Percentiles rank a stretch among this genome's conserved stretches.
These are phyloP conservation scores for Heterobasidion parviporum DNA, from an alignment of 1,284 basidiomycete genomes.

Conservation along the genomic window DNA sequence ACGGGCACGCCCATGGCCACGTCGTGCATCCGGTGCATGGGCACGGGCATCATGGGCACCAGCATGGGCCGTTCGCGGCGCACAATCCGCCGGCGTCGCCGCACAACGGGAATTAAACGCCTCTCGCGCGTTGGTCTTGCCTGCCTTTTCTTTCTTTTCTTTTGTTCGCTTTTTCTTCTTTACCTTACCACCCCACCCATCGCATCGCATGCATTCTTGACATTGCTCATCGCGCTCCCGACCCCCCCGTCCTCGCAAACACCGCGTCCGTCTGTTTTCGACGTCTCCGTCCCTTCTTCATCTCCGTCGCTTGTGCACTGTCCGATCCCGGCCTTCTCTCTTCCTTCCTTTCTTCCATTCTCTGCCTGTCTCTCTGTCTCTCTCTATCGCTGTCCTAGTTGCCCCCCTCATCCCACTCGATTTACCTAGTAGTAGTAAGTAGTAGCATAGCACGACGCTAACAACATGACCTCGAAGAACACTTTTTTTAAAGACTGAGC, in stretches of 20 bases:
- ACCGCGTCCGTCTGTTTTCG: background rate
- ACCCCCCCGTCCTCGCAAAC: background rate
- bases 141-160: conserved; percentile 6
- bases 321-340: no score
- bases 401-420: no score
- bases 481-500: no score
- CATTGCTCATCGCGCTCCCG: background rate
- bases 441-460: no score
- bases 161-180: conserved; percentile 4
- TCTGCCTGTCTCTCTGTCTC: no score
- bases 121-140: no score
- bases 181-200: background rate
- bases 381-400: no score
- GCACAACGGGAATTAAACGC: conserved; percentile 38
- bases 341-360: no score
- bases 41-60: conserved; percentile 28
- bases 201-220: background rate
- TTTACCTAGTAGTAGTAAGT: no score
- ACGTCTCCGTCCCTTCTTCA: background rate
- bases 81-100: conserved; percentile 41
- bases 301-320: background rate
- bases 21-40: background rate
- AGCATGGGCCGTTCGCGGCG: conserved; percentile 30
- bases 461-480: no score
- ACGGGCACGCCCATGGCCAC: no score